Conservation (phyloP, 805 yeast species). For the Dipodascus geniculatus region DNA sequence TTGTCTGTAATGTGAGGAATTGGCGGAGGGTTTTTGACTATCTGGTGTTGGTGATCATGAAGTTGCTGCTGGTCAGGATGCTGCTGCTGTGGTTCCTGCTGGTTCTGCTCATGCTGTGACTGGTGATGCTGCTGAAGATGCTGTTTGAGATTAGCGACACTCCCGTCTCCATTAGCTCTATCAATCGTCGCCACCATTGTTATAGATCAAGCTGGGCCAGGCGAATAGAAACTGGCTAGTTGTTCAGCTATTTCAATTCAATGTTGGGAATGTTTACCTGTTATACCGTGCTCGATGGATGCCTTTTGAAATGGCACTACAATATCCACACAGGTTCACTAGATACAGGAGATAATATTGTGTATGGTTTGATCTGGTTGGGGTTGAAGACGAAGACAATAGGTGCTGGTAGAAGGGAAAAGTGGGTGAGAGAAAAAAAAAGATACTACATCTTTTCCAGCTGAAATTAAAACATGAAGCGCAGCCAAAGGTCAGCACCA, state of each 20-base stretch:
- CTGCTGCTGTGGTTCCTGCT: too few relatives aligned
- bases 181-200: not conserved
- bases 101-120: too few relatives aligned
- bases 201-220: not conserved
- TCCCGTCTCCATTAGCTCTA: not conserved
- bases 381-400: not conserved
- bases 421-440: not conserved
- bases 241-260: too few relatives aligned
- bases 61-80: not conserved
- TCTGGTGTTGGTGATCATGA: slow-evolving; percentile 22
- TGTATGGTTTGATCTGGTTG: not conserved
- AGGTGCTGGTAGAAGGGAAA: not conserved
- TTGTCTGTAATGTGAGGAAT: slow-evolving; percentile 68
- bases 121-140: not conserved
- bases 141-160: not conserved
- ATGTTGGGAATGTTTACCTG: not conserved
- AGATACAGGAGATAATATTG: not conserved
- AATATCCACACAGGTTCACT: not conserved
- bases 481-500: too few relatives aligned
- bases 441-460: not conserved
- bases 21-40: slow-evolving; percentile 62
- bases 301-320: not conserved
- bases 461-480: not conserved
- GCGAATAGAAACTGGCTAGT: too few relatives aligned
- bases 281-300: not conserved